Evolutionary conservation across 2,329 filamentous ascomycete genomes (phyloP), one percentile per base, ranked within the genome.

Genomic region (Aspergillus uvarum): DNA sequence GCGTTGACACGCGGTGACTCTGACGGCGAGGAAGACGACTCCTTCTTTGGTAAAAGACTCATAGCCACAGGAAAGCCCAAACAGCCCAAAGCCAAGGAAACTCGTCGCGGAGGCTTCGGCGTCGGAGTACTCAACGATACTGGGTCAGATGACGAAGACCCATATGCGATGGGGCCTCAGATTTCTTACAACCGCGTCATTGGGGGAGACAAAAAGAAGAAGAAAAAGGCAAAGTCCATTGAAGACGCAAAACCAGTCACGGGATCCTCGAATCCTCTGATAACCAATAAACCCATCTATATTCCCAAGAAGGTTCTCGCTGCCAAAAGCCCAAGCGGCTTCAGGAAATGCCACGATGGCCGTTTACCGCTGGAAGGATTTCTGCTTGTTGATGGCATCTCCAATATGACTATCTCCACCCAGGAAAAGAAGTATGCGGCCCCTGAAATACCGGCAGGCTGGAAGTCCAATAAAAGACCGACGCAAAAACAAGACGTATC

Each of bases 91-190:
- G 85, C 86, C 58, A 89, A 88, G 69, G 77, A 74, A 68, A 79
- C 80, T 60, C 72, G 69, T 1, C 82, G 82, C 55, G 86, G 89
- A 2, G 91, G 90, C 0, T 91, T 98, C 64, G 94, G 94, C 0
- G 88, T 96, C 14, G 94, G 94, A 0, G 82, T 97, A 1, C 77
- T 98, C 50, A 97, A 98, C 68, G 94, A 97, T 66, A 95, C 89
- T 21, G 93, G 92, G 11, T 97, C 94, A 4, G 95, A 98, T 66
- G 93, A 97, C 50, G 95, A 98, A 68, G 93, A 97, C 69, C 90
- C 92, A 0, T 98, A 96, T 72, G 90, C 94, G 59, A 88, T 98
- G 56, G 94, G 94, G 0, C 95, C 95, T 0, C 89, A 87, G 66
- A 96, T 97, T 72, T 91, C 89, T 12, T 96, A 96, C 75, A 96